Evolutionary conservation across 768 basidiomycete genomes (phyloP).

Genomic region (Sistotremastrum niveocremeum): DNA sequence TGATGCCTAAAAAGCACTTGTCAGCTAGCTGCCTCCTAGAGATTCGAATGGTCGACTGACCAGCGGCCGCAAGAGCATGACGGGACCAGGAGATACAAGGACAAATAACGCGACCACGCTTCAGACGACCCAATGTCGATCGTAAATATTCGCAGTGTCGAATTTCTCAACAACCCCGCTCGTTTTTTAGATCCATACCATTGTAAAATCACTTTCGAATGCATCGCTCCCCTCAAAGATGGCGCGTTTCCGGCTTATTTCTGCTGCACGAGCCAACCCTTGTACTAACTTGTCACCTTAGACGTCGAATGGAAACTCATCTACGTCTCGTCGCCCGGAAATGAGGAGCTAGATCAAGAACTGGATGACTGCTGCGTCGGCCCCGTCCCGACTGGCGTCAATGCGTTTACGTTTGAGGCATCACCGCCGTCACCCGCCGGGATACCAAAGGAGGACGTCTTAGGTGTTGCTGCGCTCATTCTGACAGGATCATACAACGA

Average conservation of each 20-base stretch:
- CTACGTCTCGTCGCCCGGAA: conserved; percentile 88
- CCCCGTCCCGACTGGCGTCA: conserved; percentile 91
- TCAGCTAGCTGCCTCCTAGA: no score
- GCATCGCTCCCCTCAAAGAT: conserved; percentile 81
- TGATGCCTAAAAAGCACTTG: no score
- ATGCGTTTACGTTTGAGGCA: conserved; percentile 94
- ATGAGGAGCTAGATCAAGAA: conserved; percentile 90
- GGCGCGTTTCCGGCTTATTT: conserved; percentile 30
- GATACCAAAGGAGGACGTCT: conserved; percentile 80
- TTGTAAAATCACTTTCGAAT: conserved; percentile 95
- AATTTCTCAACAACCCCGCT: conserved; percentile 88
- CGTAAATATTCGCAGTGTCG: conserved; percentile 24
- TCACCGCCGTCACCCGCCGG: conserved; percentile 69
- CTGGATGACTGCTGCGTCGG: conserved; percentile 96
- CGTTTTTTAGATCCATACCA: conserved; percentile 82
- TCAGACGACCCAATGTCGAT: no score
- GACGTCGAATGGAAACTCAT: conserved; percentile 98
- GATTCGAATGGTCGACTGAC: no score
- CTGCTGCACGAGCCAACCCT: background rate
- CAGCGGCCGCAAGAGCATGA: no score
- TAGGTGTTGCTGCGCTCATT: conserved; percentile 95
- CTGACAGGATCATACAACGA: conserved; percentile 93
- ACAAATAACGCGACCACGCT: no score
- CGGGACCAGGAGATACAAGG: no score
- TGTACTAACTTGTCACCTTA: conserved; percentile 15